Base-by-base conservation (phyloP, 805 yeast species). In the Millerozyma miso region DNA sequence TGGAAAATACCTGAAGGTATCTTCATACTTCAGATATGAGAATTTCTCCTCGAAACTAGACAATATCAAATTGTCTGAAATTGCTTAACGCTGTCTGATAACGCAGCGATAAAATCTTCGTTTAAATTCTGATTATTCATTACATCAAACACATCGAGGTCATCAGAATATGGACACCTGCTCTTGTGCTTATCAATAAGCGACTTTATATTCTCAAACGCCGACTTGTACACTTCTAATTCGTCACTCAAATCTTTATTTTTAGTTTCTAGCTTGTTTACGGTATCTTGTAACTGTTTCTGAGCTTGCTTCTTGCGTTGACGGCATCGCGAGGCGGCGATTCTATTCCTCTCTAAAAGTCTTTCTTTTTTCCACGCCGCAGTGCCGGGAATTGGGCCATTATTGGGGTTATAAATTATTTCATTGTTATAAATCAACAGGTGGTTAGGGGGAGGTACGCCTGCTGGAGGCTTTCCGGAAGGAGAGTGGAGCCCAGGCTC, bases 321-420 rank as follows among this genome's bases (percentile, higher is more conserved):
- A 50, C 87, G 70, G 62, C 87, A 81, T 53, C 80, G 80, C 23
- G 80, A 74, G 0, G 87, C 87, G 0, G 87, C 87, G n/a, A 80
- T 67, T 46, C 87, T 62, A 53, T 81, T 81, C 42, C 87, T 61
- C 52, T 81, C 85, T 43, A 81, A 59, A 15, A 81, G 54, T 37
- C 85, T 59, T 19, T 80, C 83, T 47, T 65, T 83, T 77, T 64
- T 87, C 96, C 69, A 86, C 62, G 65, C 86, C 43, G 77, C 77
- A 14, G 72, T 78, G 42, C 86, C 86, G 1, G 85, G 85, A 17
- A 77, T 71, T 1, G 82, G 79, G 4, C 80, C 80, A 43, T 71
- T 65, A 58, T 76, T 61, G 10, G 80, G 77, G 52, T 76, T 71
- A 51, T 66, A 77, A 7, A 78, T 77, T 16, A 77, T 73, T 55